Evolutionary conservation across 208 protist species (phyloP).

Genomic region (Leishmania major): DNA sequence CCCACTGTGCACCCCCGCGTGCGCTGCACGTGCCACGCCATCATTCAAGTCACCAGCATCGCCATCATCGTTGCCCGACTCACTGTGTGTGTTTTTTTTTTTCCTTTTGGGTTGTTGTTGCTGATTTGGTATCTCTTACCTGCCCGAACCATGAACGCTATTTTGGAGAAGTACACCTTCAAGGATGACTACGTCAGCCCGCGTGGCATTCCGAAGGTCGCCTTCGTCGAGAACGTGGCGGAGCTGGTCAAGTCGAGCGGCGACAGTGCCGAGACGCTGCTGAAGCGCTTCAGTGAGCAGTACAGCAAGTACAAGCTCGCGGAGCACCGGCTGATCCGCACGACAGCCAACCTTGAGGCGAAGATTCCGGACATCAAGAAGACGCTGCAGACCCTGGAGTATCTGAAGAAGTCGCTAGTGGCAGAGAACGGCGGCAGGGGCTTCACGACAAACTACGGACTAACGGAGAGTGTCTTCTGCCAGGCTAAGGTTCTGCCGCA

Average conservation of each 20-base stretch:
- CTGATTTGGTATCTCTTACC: neutral
- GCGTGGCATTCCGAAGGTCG: conserved; percentile 82
- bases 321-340: conserved; percentile 89
- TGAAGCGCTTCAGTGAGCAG: conserved; percentile 89
- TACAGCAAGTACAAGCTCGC: conserved; percentile 94
- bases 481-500: conserved; percentile 81
- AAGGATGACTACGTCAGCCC: conserved; percentile 89
- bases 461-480: conserved; percentile 90
- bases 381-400: conserved; percentile 87
- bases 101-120: neutral
- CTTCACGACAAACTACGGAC: conserved; percentile 86
- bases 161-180: conserved; percentile 77
- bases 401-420: conserved; percentile 71
- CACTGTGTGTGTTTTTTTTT: too few relatives aligned
- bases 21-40: neutral
- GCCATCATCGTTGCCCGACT: neutral
- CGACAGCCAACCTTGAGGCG: conserved; percentile 77
- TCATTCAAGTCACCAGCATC: neutral
- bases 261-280: conserved; percentile 71
- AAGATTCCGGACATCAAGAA: conserved; percentile 95
- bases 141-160: conserved; percentile 5
- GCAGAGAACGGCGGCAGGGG: conserved; percentile 29
- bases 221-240: conserved; percentile 86
- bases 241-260: conserved; percentile 78
- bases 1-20: neutral